Conservation (phyloP, 2,329 filamentous ascomycete species). For the Waltergamsia citrina region DNA sequence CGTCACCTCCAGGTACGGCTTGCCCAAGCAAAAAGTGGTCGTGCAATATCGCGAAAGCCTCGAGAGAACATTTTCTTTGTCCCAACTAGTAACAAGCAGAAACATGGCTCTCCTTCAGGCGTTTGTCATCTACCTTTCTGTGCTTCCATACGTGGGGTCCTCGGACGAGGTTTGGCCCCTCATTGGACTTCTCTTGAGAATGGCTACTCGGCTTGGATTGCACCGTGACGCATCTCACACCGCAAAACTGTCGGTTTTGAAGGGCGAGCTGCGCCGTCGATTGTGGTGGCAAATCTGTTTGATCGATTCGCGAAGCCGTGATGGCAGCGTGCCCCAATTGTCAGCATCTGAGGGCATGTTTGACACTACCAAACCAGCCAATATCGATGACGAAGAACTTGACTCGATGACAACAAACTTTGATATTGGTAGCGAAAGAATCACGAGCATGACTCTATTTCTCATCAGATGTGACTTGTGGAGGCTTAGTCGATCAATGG, state of each 20-base stretch:
- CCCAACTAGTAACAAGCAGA: slow-evolving; percentile 44
- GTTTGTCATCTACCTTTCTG: slow-evolving; percentile 38
- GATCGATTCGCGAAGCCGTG: slow-evolving; percentile 44
- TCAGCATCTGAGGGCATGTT: slow-evolving; percentile 36
- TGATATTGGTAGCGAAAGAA: too few species aligned
- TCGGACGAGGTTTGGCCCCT: slow-evolving; percentile 47
- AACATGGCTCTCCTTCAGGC: slow-evolving; percentile 50
- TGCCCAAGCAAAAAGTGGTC: slow-evolving; percentile 8
- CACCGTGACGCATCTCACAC: slow-evolving; percentile 50
- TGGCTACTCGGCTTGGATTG: slow-evolving; percentile 57
- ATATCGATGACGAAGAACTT: slow-evolving; percentile 49
- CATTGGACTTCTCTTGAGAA: slow-evolving; percentile 49
- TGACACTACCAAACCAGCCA: slow-evolving; percentile 45
- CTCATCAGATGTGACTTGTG: slow-evolving; percentile 2
- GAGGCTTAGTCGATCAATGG: too few species aligned
- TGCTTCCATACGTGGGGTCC: slow-evolving; percentile 41
- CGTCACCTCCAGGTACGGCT: slow-evolving; percentile 9
- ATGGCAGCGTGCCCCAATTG: slow-evolving; percentile 45
- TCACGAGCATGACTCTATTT: neutral
- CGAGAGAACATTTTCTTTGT: slow-evolving; percentile 16
- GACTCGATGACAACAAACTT: too few species aligned
- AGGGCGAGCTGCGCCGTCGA: slow-evolving; percentile 55
- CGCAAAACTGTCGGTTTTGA: slow-evolving; percentile 45
- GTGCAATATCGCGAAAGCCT: slow-evolving; percentile 11
- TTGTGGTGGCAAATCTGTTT: slow-evolving; percentile 58